A percentile compares a stretch with the other conserved stretches of the same genome.
phyloP scores from a whole-genome alignment of 2,329 filamentous ascomycete genomes.

The Cryphonectria nitschkei region DNA sequence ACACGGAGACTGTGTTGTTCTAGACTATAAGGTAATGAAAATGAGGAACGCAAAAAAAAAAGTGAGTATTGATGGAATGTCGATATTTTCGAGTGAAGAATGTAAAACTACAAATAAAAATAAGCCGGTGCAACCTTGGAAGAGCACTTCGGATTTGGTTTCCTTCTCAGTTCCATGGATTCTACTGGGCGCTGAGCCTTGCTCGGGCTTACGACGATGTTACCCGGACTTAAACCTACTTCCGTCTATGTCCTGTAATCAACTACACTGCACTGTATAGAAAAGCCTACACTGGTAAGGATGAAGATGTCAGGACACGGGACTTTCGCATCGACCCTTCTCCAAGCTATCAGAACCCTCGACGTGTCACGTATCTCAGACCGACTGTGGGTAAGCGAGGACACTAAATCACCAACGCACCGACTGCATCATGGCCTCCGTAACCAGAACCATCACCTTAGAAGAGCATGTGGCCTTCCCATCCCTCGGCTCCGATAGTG shows the following conservation, averaged over 20 bases:
- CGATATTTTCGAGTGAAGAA: no score
- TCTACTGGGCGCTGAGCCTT: background rate
- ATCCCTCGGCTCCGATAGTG: slow-evolving; percentile 18
- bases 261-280: background rate
- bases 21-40: background rate
- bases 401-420: background rate
- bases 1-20: slow-evolving; percentile 34
- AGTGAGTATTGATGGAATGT: no score
- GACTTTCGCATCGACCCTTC: background rate
- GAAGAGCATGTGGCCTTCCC: slow-evolving; percentile 44
- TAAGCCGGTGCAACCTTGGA: no score
- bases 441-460: slow-evolving; percentile 38
- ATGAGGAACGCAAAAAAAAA: no score
- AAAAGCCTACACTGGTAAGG: background rate
- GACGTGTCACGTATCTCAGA: background rate
- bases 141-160: no score
- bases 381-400: background rate
- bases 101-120: no score
- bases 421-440: background rate
- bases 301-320: background rate
- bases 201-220: background rate
- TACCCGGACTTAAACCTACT: background rate
- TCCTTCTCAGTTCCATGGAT: background rate
- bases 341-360: background rate
- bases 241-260: background rate